Base-by-base conservation (phyloP, 352 stramenopile species). In the Globisporangium emineosum region DNA sequence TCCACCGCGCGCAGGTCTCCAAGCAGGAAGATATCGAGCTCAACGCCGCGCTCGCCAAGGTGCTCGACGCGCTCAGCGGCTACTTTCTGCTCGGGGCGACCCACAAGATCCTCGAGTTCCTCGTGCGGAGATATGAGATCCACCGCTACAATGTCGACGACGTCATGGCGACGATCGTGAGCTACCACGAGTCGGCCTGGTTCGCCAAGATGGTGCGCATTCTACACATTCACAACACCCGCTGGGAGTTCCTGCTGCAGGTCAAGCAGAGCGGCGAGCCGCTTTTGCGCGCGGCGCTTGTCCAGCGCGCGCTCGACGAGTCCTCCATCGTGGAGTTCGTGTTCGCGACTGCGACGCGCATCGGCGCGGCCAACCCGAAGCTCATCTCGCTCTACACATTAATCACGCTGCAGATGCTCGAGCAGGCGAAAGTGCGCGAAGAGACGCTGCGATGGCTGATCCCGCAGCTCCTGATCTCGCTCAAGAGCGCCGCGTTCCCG, bases 51-150 rank as follows among this genome's bases (percentile, higher is more conserved):
- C 72, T 97, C 29, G 62, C 68, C 21, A 80, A 78, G 60, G 74
- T 97, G 23, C 71, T 97, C 21, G 84, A 94, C 59, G 82, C 84
- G n/a, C 73, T 97, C 32, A 96, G 86, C 57, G 72, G 73, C 5
- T 94, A 93, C 62, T 94, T 95, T 63, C 59, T 97, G 37, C 70
- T 94, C 13, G 68, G 73, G 12, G 81, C 88, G 5, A 69, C 85
- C 4, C 89, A 97, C 69, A 94, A 96, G 67, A 85, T 96, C 55
- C 74, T 96, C 67, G 89, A 97, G 71, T 96, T 94, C 60, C 76
- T 97, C 63, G 83, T 97, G 58, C 85, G 89, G 13, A 82, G 83
- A n/a, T 97, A 94, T 58, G 84, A 96, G 58, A 69, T 97, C 29
- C 89, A 97, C 65, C 83, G 79, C 6, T 89, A 83, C 67, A 96